phyloP scores from a whole-genome alignment of 139 green algal genomes.

The Coelastrella sp. region DNA sequence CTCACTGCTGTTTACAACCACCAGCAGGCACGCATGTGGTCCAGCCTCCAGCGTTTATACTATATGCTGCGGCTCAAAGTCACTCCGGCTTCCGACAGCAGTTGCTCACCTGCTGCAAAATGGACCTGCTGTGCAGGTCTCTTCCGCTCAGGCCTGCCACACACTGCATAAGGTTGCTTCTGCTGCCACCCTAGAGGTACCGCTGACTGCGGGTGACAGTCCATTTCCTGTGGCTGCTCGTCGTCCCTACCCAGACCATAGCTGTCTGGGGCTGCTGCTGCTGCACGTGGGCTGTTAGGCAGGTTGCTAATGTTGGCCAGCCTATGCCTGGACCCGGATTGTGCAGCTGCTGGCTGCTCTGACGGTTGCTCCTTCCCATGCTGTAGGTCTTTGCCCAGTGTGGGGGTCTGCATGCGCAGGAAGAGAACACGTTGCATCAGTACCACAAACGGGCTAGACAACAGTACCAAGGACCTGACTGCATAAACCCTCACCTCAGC shows the following conservation, averaged over 20 bases:
- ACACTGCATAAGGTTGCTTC: background rate
- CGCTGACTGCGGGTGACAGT: background rate
- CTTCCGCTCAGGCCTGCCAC: background rate
- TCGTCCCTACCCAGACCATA: background rate
- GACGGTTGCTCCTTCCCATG: background rate
- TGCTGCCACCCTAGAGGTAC: background rate
- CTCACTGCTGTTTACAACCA: too few relatives aligned
- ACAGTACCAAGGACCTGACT: too few relatives aligned
- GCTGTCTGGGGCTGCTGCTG: constrained; percentile 2
- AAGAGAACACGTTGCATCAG: background rate
- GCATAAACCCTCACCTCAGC: background rate
- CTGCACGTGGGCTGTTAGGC: background rate
- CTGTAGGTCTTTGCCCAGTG: background rate
- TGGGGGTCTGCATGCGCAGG: constrained; percentile 20
- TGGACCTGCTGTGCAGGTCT: background rate
- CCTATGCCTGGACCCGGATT: background rate
- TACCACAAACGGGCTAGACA: too few relatives aligned
- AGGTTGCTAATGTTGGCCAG: constrained; percentile 49
- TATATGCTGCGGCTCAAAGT: too few relatives aligned
- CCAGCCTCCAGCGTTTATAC: too few relatives aligned
- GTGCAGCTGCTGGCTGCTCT: constrained; percentile 5
- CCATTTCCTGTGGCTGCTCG: background rate
- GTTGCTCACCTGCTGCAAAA: background rate
- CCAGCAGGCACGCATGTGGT: too few relatives aligned
- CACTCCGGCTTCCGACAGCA: too few relatives aligned